phyloP scores from a whole-genome alignment of 2,329 filamentous ascomycete genomes.

The Biscogniauxia mediterranea region DNA sequence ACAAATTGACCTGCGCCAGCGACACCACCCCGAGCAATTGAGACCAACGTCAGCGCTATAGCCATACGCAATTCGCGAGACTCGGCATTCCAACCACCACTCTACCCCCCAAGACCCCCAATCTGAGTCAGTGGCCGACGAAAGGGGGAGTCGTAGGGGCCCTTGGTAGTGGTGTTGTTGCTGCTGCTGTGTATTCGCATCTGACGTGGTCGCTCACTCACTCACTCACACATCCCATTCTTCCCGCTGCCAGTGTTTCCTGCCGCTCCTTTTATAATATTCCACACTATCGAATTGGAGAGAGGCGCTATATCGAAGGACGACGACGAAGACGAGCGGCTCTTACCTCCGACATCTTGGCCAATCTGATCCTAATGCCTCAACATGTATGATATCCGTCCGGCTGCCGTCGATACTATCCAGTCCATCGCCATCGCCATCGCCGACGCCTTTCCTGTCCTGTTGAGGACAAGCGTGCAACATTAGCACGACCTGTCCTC shows the following conservation, averaged over 20 bases:
- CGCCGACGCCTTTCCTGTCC: slow-evolving; percentile 26
- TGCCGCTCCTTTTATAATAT: not conserved
- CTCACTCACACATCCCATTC: not conserved
- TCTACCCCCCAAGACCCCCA: slow-evolving; percentile 12
- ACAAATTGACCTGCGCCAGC: slow-evolving; percentile 14
- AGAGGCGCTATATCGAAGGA: not conserved
- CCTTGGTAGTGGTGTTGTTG: slow-evolving; percentile 9
- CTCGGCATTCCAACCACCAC: slow-evolving; percentile 18
- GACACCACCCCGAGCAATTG: slow-evolving; percentile 11
- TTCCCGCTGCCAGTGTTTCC: slow-evolving; percentile 4
- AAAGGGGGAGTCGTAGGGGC: slow-evolving; percentile 17
- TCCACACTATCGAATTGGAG: not conserved
- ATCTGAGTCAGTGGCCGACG: slow-evolving; percentile 8
- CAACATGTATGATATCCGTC: slow-evolving; percentile 34
- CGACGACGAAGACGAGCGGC: too few species aligned
- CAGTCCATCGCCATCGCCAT: slow-evolving; percentile 23
- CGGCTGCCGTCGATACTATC: slow-evolving; percentile 23
- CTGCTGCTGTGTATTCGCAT: slow-evolving; percentile 9
- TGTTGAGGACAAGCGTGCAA: slow-evolving; percentile 29
- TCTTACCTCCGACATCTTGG: slow-evolving; percentile 2
- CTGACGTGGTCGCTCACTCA: slow-evolving; percentile 16
- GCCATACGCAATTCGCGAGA: slow-evolving; percentile 15
- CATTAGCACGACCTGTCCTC: slow-evolving; percentile 25
- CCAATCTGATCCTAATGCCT: slow-evolving; percentile 24
- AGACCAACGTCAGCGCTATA: slow-evolving; percentile 1